Evolutionary conservation across 2,329 filamentous ascomycete genomes (phyloP).

Genomic region (Chrysoporthe austroafricana): DNA sequence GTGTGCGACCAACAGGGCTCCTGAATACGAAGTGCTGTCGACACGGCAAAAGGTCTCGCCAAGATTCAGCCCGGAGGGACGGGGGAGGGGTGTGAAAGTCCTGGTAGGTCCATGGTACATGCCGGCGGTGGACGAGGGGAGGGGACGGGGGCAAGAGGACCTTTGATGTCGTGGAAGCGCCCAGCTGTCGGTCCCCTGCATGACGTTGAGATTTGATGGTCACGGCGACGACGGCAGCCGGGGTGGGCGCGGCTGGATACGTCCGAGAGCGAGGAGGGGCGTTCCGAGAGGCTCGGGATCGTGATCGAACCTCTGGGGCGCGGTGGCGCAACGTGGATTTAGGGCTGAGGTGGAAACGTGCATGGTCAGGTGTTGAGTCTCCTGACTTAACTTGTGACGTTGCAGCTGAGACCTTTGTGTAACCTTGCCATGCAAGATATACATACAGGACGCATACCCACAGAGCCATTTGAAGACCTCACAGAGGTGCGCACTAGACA

Average conservation of each 20-base stretch:
- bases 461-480: no score
- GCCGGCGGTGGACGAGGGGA: no score
- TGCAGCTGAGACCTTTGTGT: slow-evolving; percentile 19
- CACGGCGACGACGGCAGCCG: background rate
- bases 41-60: no score
- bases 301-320: background rate
- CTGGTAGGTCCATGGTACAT: no score
- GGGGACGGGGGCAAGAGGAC: no score
- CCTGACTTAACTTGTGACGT: slow-evolving; percentile 14
- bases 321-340: background rate
- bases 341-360: slow-evolving; percentile 2
- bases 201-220: background rate
- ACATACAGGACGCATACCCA: no score
- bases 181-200: slow-evolving; percentile 1
- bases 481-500: no score
- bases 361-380: slow-evolving; percentile 23
- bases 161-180: background rate
- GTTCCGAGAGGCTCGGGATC: background rate
- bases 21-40: background rate
- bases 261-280: background rate
- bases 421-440: background rate
- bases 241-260: background rate
- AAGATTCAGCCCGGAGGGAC: no score
- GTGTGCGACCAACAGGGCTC: background rate
- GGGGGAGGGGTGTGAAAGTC: background rate